Base-by-base conservation (phyloP, 352 stramenopile genomes). In the Pythium apleroticum region DNA sequence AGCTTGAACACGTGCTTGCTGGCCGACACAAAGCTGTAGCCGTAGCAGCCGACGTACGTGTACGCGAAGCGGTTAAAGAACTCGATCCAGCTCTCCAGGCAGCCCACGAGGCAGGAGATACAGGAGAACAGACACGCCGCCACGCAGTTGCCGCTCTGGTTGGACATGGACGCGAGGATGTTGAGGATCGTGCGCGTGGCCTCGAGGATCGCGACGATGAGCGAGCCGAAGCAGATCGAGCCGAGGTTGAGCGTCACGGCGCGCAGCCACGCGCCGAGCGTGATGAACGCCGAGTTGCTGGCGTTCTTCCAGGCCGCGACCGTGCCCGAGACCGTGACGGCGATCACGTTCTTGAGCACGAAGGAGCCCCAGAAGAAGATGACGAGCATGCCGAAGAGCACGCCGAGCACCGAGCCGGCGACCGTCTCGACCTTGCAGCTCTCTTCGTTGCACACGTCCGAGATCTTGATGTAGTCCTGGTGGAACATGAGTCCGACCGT, bases 321-420 rank as follows among this genome's bases (percentile, higher is more conserved):
- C 0, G 86, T 96, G 24, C 93, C 93, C 17, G 91, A 83, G 8
- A 95, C 88, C 11, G 93, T 96, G 28, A 94, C 85, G 25, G 89
- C 85, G 52, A 98, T 83, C 28, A 98, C 72, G 74, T 98, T 98
- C 63, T 77, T 77, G 58, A 95, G 63, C 41, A 97, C 86, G 41
- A 88, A 86, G 5, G 72, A 84, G 37, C 82, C 88, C 95, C 95
- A 99, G 74, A 96, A 97, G 73, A 96, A 98, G 45, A 92, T 88
- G n/a, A 98, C 46, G 45, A 98, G 67, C 72, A 98, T 91, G 22
- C 81, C 70, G 64, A 97, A 96, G 17, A 93, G 71, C 60, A 89
- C 80, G 11, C 81, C 82, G n/a, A 93, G 27, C 35, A 90, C 76
- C 0, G 78, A 69, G 10, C 78, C 80, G 0, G 65, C 73, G 28